Evolutionary conservation across 1,284 basidiomycete species (phyloP), one percentile per base, ranked within the genome.

Genomic region (Laetiporus sulphureus): DNA sequence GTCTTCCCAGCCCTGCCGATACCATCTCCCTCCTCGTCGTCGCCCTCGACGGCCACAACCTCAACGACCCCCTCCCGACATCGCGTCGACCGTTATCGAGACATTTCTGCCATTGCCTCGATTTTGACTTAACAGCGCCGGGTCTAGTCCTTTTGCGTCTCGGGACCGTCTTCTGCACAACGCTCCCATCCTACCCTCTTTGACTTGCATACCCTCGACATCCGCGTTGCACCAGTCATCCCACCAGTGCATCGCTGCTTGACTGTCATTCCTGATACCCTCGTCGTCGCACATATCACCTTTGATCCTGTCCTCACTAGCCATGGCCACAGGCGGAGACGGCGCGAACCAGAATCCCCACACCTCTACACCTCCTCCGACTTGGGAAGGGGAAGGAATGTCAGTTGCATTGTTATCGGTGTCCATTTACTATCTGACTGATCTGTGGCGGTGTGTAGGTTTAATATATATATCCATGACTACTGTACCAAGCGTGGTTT

Each of bases 381-480:
- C 68, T 10, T 77, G 75, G 75, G 75, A 78, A 48, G 75, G 75
- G 41, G 75, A 78, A 59, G 70, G 64, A 55, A 77, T 72, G 71
- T 73, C 37, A 54, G 64, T 56, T 29, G 11, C n/a, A 4, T 32
- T n/a, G 8, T 24, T n/a, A 16, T 40, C 33, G 22, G 10, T 11
- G 32, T 11, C 45, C 11, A 43, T 25, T 6, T 27, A 12, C 30
- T 40, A 31, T 21, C 30, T 42, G 21, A 40, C 38, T 41, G 36
- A 7, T 18, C 18, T 39, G 19, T 36, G 30, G 34, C 36, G 40
- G 11, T 32, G 18, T 31, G 20, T 57, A 88, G 84, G 84, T 87
- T 88, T 61, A 85, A 89, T 63, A 83, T 89, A 51, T 89, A 89
- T 63, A 88, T 89, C 48, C 73, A 82, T 59, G 85, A 89, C 64